Base-by-base conservation (phyloP, 2,329 filamentous ascomycete genomes). In the Monosporascus cannonballus region DNA sequence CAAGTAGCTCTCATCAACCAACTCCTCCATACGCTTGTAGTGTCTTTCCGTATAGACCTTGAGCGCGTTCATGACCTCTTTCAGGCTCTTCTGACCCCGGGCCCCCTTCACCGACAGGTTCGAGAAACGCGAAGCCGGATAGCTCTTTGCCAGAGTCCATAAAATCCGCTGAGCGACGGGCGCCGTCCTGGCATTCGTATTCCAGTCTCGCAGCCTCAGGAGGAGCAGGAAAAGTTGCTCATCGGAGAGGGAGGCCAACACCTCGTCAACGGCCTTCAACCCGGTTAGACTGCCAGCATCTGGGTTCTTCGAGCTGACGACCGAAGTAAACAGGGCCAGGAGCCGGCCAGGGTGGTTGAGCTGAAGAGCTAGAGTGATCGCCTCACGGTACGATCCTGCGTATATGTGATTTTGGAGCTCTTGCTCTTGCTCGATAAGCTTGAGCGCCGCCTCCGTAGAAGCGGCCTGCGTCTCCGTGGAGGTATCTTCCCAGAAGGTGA, bases 401-500 rank as follows among this genome's bases (percentile, higher is more conserved):
- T 90, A 85, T 57, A 96, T 93, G 70, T 94, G 90, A 69, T 99
- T 99, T 65, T 96, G 86, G 7, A 99, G 79, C 64, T 93, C 84
- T 67, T 99, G 94, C 65, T 97, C 93, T 69, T 96, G 90, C 71
- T 99, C 93, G 47, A 96, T 87, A 51, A 93, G 82, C 66, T 87
- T 84, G 6, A 88, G 84, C 37, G 87, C 86, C 4, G 87, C 89
- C 41, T 84, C 81, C 1, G 87, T 86, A 1, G 88, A 83, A 3
- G 86, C 86, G 17, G 84, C 83, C 56, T 90, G 85, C 0, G 93
- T 96, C 54, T 88, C 79, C 4, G 84, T 81, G 0, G 91, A 95
- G 2, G 91, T 96, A 66, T 99, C 94, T 63, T 85, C 85, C 94
- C 94, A 99, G 73, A 97, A 96, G 1, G 90, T 95, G 38, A 99